Evolutionary conservation across 805 yeast genomes (phyloP), one percentile per base, ranked within the genome.

Genomic region (Jamesozyma spencerorum): DNA sequence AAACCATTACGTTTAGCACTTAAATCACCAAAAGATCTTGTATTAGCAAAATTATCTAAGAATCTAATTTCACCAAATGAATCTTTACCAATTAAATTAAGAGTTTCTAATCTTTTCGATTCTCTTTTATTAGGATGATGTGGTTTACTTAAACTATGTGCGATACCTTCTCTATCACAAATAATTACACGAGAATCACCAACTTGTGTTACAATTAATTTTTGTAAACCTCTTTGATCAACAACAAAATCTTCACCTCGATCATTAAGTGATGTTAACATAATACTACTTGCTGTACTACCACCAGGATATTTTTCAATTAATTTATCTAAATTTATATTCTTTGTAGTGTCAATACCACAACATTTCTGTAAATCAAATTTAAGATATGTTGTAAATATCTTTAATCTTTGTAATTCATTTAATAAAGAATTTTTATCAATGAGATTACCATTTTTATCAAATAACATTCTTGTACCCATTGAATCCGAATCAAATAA

Each of bases 1-100:
- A 92, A 77, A 0, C 98, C 98, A 57, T 77, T 74, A 29, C 80
- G 70, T 60, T 92, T 92, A 40, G 79, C 94, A 19, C 71, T 67
- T 13, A 79, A 54, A 62, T 92, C 98, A 31, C 98, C 98, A 70
- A 92, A 92, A 1, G 96, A 72, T 48, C 98, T 71, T 1, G 98
- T 92, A 55, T 92, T 92, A 18, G 97, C 95, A 55, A 79, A 81
- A 47, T 78, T 73, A 29, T 83, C 74, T 42, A 75, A 52, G 52
- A 80, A 88, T 42, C 97, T 59, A 54, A 83, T 85, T 54, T 87
- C 94, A 5, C 98, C 98, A 66, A 88, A 90, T 3, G 96, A 81
- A 58, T 90, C 97, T 5, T 83, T 78, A 8, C 13, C 15, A 5
- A 12, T 7, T n/a, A 27, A 12, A 7, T 34, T 18, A 3, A 6